Evolutionary conservation across 148 eudicot genomes (phyloP).

Genomic region (Silene uniflora): DNA sequence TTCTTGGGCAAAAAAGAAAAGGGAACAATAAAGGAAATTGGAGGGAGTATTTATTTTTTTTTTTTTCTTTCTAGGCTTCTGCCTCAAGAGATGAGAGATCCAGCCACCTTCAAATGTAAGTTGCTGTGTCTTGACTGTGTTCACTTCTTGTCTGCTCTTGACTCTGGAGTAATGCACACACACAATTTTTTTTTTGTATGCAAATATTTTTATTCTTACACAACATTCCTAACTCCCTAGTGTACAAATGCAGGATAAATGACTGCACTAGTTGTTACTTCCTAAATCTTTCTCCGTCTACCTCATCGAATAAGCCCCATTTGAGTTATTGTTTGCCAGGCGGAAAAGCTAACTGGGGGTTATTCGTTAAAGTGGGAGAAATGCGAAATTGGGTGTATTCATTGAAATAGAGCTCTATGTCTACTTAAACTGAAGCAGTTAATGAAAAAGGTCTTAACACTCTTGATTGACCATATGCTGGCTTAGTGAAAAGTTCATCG

Average conservation of each 20-base stretch:
- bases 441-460: background rate
- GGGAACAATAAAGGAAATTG: no score
- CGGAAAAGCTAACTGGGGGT: background rate
- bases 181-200: background rate
- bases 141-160: background rate
- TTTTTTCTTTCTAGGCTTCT: conserved; percentile 47
- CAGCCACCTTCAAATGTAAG: conserved; percentile 91
- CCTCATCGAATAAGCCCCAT: background rate
- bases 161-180: background rate
- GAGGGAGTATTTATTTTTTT: no score
- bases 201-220: background rate
- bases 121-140: conserved; percentile 17
- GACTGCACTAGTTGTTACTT: conserved; percentile 1
- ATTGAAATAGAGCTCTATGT: background rate
- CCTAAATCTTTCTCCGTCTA: background rate
- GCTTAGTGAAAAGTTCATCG: background rate
- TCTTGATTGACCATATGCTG: background rate
- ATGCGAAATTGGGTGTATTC: background rate
- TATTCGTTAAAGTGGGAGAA: background rate
- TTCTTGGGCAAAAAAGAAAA: no score
- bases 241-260: background rate
- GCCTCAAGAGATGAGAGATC: conserved; percentile 98
- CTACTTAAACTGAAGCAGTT: background rate
- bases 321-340: background rate
- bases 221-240: background rate